phyloP scores from a whole-genome alignment of 164 flowering plant genomes.

The Protea cynaroides region DNA sequence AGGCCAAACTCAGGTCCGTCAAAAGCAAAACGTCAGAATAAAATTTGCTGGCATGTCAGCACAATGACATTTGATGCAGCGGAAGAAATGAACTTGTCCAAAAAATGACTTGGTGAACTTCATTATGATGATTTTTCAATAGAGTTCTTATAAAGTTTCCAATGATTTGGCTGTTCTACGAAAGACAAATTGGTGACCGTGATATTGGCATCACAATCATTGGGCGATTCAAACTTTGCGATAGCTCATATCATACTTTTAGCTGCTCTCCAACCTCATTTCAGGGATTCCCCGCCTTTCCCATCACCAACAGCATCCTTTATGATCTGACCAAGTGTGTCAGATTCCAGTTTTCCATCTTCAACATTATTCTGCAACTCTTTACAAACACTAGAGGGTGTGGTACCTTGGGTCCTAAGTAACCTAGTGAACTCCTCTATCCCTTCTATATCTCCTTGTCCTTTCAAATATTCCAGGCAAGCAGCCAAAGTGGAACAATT shows the following conservation, averaged over 20 bases:
- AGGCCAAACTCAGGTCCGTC: too few relatives aligned
- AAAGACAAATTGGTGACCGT: not conserved
- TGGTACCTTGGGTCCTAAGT: conserved; percentile 10
- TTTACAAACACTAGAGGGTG: conserved; percentile 12
- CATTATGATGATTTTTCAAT: not conserved
- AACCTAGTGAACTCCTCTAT: conserved; percentile 22
- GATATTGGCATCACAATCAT: not conserved
- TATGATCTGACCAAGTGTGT: conserved; percentile 13
- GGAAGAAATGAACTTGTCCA: not conserved
- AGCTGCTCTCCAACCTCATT: not conserved
- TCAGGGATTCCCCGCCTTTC: not conserved
- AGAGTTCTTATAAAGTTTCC: not conserved
- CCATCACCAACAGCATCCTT: conserved; percentile 6
- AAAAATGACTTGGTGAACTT: not conserved
- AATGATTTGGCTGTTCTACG: not conserved
- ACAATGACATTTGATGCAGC: not conserved
- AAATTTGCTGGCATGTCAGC: not conserved
- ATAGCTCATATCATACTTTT: not conserved
- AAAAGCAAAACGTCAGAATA: too few relatives aligned
- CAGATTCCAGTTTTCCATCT: conserved; percentile 9
- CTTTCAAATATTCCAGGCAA: conserved; percentile 29
- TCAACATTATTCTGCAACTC: conserved; percentile 15
- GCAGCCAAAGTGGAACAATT: conserved; percentile 11
- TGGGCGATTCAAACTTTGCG: not conserved
- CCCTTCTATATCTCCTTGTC: conserved; percentile 22